phyloP scores from a whole-genome alignment of 768 basidiomycete genomes.

The Leccinum disarticulatum region DNA sequence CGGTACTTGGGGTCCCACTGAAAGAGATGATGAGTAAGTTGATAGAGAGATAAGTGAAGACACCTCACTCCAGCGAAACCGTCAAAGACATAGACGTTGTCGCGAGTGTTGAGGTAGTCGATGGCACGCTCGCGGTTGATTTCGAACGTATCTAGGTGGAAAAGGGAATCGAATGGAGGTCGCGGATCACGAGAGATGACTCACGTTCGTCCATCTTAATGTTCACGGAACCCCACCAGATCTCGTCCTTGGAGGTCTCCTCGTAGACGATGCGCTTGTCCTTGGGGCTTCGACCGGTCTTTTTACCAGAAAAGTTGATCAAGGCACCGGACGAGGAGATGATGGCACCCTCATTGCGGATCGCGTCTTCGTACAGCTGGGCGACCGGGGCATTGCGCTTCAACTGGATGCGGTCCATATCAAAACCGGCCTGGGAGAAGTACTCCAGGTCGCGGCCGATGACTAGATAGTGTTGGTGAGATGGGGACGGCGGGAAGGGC shows the following conservation, averaged over 20 bases:
- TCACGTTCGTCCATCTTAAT: slow-evolving; percentile 97
- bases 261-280: slow-evolving; percentile 99
- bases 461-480: slow-evolving; percentile 47
- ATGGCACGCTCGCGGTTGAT: slow-evolving; percentile 99
- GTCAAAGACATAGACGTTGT: slow-evolving; percentile 98
- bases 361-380: slow-evolving; percentile 94
- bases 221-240: slow-evolving; percentile 99
- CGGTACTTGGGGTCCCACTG: slow-evolving; percentile 99
- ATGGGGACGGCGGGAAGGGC: slow-evolving; percentile 4
- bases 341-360: slow-evolving; percentile 98
- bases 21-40: slow-evolving; percentile 2
- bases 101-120: slow-evolving; percentile 97
- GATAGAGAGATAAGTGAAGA: not conserved
- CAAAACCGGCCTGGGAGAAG: slow-evolving; percentile 99
- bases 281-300: slow-evolving; percentile 96
- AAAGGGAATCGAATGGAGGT: slow-evolving; percentile 3
- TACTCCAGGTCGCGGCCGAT: slow-evolving; percentile 92
- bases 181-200: slow-evolving; percentile 27
- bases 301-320: slow-evolving; percentile 99
- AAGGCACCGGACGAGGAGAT: slow-evolving; percentile 94
- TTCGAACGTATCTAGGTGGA: slow-evolving; percentile 85
- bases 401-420: slow-evolving; percentile 96
- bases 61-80: slow-evolving; percentile 81
- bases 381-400: slow-evolving; percentile 92
- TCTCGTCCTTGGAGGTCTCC: slow-evolving; percentile 92